Percentiles rank a stretch among this genome's conserved stretches.
phyloP scores from a whole-genome alignment of 2,329 filamentous ascomycete species.

The Blumeria graminis region DNA sequence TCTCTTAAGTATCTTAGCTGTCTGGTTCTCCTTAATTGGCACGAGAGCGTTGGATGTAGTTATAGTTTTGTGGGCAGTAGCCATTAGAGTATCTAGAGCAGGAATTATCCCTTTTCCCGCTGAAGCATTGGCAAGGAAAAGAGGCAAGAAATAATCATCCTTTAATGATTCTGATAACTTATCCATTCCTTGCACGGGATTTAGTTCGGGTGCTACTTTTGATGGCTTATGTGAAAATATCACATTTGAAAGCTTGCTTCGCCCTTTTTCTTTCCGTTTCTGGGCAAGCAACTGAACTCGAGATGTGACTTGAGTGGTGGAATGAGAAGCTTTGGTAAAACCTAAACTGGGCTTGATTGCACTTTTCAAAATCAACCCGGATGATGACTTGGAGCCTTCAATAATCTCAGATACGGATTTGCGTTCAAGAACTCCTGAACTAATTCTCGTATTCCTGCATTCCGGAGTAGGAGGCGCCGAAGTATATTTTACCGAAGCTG shows the following conservation, averaged over 20 bases:
- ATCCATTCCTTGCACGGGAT: conserved; percentile 2
- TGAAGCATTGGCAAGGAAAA: conserved; percentile 30
- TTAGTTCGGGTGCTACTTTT: conserved; percentile 12
- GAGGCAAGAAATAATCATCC: conserved; percentile 39
- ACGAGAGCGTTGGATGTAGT: conserved; percentile 68
- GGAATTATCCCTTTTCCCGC: conserved; percentile 39
- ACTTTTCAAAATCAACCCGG: conserved; percentile 16
- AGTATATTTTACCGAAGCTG: conserved; percentile 12
- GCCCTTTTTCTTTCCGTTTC: conserved; percentile 27
- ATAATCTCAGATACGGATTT: conserved; percentile 54
- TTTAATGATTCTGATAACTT: conserved; percentile 8
- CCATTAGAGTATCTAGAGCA: conserved; percentile 44
- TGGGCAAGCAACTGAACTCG: conserved; percentile 13
- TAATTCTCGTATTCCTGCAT: conserved; percentile 43
- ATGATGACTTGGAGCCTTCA: conserved; percentile 23
- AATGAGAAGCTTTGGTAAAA: conserved; percentile 7
- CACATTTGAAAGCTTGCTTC: conserved; percentile 47
- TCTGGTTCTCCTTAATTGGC: conserved; percentile 64
- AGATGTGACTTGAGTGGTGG: conserved; percentile 16
- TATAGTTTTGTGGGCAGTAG: conserved; percentile 70
- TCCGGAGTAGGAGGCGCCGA: conserved; percentile 18
- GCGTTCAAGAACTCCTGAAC: conserved; percentile 43
- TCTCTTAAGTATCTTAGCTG: conserved; percentile 61
- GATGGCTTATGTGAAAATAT: conserved; percentile 48
- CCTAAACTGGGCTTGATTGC: conserved; percentile 8